A percentile compares a stretch with the other conserved stretches of the same genome.
phyloP scores from a whole-genome alignment of 768 basidiomycete genomes.

The Clavaria fumosa region DNA sequence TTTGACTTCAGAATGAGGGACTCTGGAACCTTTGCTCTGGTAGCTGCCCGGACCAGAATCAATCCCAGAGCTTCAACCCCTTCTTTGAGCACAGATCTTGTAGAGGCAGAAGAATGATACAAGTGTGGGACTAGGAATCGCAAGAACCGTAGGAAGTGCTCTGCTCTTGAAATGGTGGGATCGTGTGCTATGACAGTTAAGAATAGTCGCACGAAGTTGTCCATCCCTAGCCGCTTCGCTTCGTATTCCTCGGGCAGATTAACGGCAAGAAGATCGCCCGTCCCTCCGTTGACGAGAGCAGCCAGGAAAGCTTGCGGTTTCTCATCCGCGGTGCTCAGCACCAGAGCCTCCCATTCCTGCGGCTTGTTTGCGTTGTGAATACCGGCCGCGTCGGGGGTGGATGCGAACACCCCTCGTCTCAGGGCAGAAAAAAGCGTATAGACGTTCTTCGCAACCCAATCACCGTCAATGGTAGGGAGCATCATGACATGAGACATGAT shows the following conservation, averaged over 20 bases:
- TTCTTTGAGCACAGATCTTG: slow-evolving; percentile 42
- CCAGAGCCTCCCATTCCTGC: slow-evolving; percentile 56
- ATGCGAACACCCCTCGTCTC: slow-evolving; percentile 23
- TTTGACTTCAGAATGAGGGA: slow-evolving; percentile 13
- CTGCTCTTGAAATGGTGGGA: slow-evolving; percentile 45
- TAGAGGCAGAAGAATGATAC: slow-evolving; percentile 36
- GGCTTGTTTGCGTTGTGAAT: slow-evolving; percentile 46
- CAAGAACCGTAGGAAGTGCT: slow-evolving; percentile 52
- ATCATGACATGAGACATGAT: slow-evolving; percentile 39
- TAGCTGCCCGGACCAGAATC: slow-evolving; percentile 32
- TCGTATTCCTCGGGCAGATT: slow-evolving; percentile 47
- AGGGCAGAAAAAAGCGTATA: slow-evolving; percentile 45
- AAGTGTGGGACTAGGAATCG: slow-evolving; percentile 40
- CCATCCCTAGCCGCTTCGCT: slow-evolving; percentile 36
- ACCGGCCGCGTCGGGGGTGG: slow-evolving; percentile 43
- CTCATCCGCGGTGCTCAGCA: slow-evolving; percentile 56
- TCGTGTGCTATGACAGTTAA: slow-evolving; percentile 72
- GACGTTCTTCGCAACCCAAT: slow-evolving; percentile 40
- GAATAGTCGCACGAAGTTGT: slow-evolving; percentile 55
- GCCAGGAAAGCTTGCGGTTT: slow-evolving; percentile 56
- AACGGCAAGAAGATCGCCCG: slow-evolving; percentile 26
- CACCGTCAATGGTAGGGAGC: slow-evolving; percentile 30
- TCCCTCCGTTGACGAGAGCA: slow-evolving; percentile 30
- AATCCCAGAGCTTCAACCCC: slow-evolving; percentile 53
- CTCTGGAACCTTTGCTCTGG: slow-evolving; percentile 31